phyloP scores from a whole-genome alignment of 495 filamentous ascomycete species.

The Stereocaulon alpinum region DNA sequence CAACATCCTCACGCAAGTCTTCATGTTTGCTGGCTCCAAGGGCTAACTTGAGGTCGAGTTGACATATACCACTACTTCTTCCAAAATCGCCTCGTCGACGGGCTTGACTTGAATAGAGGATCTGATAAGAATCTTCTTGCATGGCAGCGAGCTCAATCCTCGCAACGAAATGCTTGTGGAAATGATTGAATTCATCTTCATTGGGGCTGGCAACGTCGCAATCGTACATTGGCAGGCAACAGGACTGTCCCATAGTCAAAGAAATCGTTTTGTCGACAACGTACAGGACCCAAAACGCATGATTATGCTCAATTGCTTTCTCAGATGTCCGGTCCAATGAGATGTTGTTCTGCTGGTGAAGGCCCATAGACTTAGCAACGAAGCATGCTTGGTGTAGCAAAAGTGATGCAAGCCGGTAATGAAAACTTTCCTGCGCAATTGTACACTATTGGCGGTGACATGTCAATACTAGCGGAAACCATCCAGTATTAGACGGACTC shows the following conservation, averaged over 20 bases:
- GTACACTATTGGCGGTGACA: background rate
- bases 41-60: background rate
- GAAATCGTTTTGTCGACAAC: conserved; percentile 4
- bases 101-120: conserved; percentile 7
- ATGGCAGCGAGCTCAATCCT: conserved; percentile 3
- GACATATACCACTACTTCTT: background rate
- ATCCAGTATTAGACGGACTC: background rate
- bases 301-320: background rate
- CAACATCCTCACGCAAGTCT: background rate
- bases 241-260: conserved; percentile 1
- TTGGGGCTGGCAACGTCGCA: background rate
- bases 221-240: conserved; percentile 5
- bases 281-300: background rate
- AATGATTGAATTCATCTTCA: background rate
- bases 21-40: background rate
- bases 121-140: conserved; percentile 6
- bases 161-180: conserved; percentile 2
- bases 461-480: background rate
- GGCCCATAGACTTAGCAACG: conserved; percentile 2
- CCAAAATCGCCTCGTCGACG: conserved; percentile 6
- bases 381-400: conserved; percentile 10
- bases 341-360: background rate
- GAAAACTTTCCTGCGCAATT: conserved; percentile 7
- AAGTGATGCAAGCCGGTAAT: conserved; percentile 5
- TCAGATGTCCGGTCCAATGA: background rate